Evolutionary conservation across 768 basidiomycete genomes (phyloP), one percentile per base, ranked within the genome.

Genomic region (Termitomyces sp.): DNA sequence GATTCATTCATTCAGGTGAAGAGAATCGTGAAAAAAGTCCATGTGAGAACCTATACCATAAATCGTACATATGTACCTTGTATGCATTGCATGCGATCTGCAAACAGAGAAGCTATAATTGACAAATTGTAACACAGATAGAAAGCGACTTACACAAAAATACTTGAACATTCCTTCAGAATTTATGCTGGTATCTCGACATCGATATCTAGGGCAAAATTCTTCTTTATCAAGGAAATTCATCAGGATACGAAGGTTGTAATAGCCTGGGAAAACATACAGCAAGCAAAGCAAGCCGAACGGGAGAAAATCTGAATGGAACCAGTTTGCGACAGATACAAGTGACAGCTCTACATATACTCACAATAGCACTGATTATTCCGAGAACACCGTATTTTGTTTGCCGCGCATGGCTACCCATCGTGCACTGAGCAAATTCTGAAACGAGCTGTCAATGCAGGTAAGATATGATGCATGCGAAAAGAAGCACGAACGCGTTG

Each of bases 341-440:
- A 8, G 29, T 38, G 47, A 43, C 43, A 54, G 29, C 6, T 11
- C 5, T 32, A 34, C 11, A 56, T 32, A 14, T 45, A 65, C 71
- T 61, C 60, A 71, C 70, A 15, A 73, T 63, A 29, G 69, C 69
- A 20, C 64, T 63, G 49, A 73, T 69, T 36, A 71, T 69, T 4
- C 70, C 70, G 56, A 59, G 59, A 36, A 69, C 49, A 40, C 70
- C 72, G 49, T 66, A 67, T 17, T 60, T 69, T 34, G 62, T 69
- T 15, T 59, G 65, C 29, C 65, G 59, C 32, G 66, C 66, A 50
- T 71, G 70, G 17, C 68, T 67, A 29, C 68, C 69, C 9, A 46
- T 42, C 6, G 68, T 68, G 51, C 68, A 69, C 49, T 67, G 65
- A 3, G 65, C 65, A 34, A 59, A 68, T n/a, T 66, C 70, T 68